Evolutionary conservation across 306 rosid species (phyloP), one percentile per base, ranked within the genome.

Genomic region (Senna tora): DNA sequence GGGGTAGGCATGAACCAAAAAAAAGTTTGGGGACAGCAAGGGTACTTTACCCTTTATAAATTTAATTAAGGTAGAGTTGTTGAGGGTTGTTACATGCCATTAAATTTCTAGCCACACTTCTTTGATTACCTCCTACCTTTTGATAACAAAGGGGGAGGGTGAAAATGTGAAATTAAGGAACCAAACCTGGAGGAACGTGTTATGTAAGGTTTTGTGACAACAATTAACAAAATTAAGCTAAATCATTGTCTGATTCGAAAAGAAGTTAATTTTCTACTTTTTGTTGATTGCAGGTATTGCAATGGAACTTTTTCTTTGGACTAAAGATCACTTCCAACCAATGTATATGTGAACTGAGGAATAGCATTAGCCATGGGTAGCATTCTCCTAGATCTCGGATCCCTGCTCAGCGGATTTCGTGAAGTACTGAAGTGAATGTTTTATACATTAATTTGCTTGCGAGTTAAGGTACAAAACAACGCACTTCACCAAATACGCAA

Each of bases 231-330:
- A 50, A 20, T 57, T 9, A 38, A 19, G 20, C 16, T 42, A 62
- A 62, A 33, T 28, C 79, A 47, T 36, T 17, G 32, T 9, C 13
- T 42, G 43, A 45, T 22, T 14, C 51, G 45, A 19, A 69, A 75
- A 45, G 16, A n/a, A 28, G 41, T 22, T 72, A 45, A 67, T 39
- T 52, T 32, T 52, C 53, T 51, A 12, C 62, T 70, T 67, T 52
- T 57, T 22, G 52, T 80, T 66, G 65, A 38, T 60, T 81, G 75
- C 81, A 94, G 98, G 89, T 94, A 94, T 65, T 94, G 99, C 66
- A 66, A 67, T 59, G 97, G 96, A 82, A 81, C 92, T 47, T 95
- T 95, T 86, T 91, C 99, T 20, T 79, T 95, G 82, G 94, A 84
- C 81, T 95, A 82, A 73, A 62, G 7, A 10, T 19, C 39, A 36